Evolutionary conservation across 2,329 filamentous ascomycete genomes (phyloP).

Genomic region (Penicillium sp.): DNA sequence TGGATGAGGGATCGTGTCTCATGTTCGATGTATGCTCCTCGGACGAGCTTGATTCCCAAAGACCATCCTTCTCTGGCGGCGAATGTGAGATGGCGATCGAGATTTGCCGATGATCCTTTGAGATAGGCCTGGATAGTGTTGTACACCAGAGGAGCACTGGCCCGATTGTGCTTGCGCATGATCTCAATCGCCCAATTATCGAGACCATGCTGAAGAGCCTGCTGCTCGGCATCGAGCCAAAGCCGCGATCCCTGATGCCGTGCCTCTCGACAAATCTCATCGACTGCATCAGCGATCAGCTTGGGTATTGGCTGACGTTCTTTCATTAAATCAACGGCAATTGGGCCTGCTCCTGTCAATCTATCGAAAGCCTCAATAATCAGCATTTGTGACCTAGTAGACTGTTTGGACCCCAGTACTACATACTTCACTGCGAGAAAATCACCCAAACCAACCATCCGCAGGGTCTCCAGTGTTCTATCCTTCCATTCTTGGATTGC

Average conservation of each 20-base stretch:
- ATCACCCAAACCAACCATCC: constrained; percentile 17
- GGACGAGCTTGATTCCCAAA: constrained; percentile 41
- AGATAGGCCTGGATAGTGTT: constrained; percentile 45
- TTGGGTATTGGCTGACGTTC: constrained; percentile 13
- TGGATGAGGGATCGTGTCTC: constrained; percentile 34
- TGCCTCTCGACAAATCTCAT: constrained; percentile 33
- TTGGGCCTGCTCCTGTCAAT: constrained; percentile 18
- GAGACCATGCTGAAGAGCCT: constrained; percentile 40
- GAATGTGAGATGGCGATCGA: constrained; percentile 34
- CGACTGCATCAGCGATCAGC: constrained; percentile 27
- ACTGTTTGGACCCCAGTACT: no score
- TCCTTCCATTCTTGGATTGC: constrained; percentile 18
- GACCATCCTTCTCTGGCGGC: constrained; percentile 38
- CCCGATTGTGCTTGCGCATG: constrained; percentile 41
- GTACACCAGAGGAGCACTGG: constrained; percentile 30
- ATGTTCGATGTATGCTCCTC: constrained; percentile 42
- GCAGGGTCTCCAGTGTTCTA: constrained; percentile 17
- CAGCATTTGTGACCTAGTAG: neutral
- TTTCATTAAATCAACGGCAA: constrained; percentile 16
- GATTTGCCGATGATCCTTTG: constrained; percentile 36
- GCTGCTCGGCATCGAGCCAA: constrained; percentile 46
- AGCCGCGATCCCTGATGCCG: constrained; percentile 33
- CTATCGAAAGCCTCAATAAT: constrained; percentile 4
- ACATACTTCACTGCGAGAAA: constrained; percentile 19
- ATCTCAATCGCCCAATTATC: constrained; percentile 43